Base-by-base conservation (phyloP, 2,329 filamentous ascomycete genomes). In the Canariomyces notabilis region DNA sequence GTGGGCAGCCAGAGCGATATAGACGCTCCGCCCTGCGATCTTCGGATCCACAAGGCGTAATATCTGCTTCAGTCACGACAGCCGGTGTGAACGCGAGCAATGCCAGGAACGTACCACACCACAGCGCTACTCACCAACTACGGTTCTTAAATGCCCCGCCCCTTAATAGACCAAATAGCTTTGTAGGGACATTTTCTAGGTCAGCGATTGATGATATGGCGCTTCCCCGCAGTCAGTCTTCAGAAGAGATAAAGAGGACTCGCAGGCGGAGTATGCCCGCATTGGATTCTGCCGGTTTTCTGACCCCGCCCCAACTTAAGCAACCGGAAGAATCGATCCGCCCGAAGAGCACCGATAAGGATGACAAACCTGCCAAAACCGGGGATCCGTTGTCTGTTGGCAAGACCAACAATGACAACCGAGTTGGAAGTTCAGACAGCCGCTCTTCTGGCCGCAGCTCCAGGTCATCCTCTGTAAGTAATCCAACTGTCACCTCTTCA, bases 181-280 rank as follows among this genome's bases (percentile, higher is more conserved):
- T 77, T 62, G 64, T 79, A 64, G 70, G 67, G 23, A 52, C 66
- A 3, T 53, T 67, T 23, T 58, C 66, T 11, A 84, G 80, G 3
- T 59, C 64, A 6, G 67, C 74, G 56, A 76, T 77, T 38, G 88
- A 94, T 64, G 87, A 93, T 57, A 79, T 82, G 61, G 77, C 82
- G 46, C 61, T 88, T 49, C 72, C 75, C 58, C 80, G 73, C 47
- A 72, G 74, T 45, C 64, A 72, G 20, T 63, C 69, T n/a, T 66
- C 78, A 15, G 88, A 91, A 21, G 76, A 85, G 29, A 78, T 82
- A 8, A 89, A 85, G 66, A 78, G 87, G 61, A 85, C 89, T 66
- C 78, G 89, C 57, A 81, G 89, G 61, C 82, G 89, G 55, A 96
- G 89, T 67, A 79, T 94, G 69, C 87, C 87, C 55, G 84, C 80